A percentile compares a stretch with the other conserved stretches of the same genome.
Conservation (phyloP, 192 early-diverging fungal genomes). For the Linnemannia schmuckeri region DNA sequence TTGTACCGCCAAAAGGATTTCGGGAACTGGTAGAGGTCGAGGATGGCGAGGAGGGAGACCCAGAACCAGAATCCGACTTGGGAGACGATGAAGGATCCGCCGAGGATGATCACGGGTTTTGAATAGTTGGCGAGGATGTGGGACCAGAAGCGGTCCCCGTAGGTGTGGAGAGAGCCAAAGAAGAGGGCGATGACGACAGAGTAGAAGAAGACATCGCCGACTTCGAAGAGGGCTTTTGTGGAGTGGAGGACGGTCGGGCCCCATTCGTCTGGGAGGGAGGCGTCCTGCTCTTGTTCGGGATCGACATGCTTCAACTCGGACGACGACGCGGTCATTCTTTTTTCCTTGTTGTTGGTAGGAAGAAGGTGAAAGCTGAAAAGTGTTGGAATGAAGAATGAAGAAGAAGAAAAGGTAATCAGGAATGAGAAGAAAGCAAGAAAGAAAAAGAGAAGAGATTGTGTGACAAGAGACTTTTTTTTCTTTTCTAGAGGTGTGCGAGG, state of each 20-base stretch:
- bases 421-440: background rate
- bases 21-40: conserved; percentile 52
- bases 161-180: conserved; percentile 40
- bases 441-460: background rate
- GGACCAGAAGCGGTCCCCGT: conserved; percentile 46
- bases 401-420: background rate
- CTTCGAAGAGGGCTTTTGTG: conserved; percentile 37
- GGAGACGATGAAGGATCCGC: conserved; percentile 40
- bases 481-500: background rate
- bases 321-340: conserved; percentile 10
- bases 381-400: conserved; percentile 2
- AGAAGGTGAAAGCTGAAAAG: background rate
- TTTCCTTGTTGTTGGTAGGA: background rate
- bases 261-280: conserved; percentile 40
- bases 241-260: conserved; percentile 29
- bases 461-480: background rate
- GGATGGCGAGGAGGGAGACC: conserved; percentile 34
- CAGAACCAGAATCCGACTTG: conserved; percentile 54
- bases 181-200: conserved; percentile 34
- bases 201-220: conserved; percentile 53
- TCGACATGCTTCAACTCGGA: conserved; percentile 17
- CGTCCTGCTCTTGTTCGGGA: conserved; percentile 16
- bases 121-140: conserved; percentile 43
- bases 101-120: conserved; percentile 39
- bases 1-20: conserved; percentile 73